These are phyloP conservation scores for Adansonia madagascariensis DNA, from an alignment of 441 rosid species.

Conservation along the genomic window DNA sequence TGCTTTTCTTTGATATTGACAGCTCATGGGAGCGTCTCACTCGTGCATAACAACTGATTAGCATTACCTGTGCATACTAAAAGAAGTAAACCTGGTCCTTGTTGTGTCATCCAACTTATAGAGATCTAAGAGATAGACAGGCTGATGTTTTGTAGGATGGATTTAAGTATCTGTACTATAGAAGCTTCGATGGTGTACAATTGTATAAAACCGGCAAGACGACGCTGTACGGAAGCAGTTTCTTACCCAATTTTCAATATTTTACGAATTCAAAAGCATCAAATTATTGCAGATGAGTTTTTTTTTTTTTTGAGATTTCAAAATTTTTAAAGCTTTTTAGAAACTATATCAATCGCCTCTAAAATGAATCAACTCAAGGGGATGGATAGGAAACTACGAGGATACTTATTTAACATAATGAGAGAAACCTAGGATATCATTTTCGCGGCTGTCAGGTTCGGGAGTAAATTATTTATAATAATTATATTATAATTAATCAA, in stretches of 20 bases:
- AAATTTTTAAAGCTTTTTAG: background rate
- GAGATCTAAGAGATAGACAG: slow-evolving; percentile 6
- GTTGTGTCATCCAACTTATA: background rate
- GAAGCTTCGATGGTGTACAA: slow-evolving; percentile 25
- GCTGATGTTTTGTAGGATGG: slow-evolving; percentile 24
- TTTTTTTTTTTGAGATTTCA: background rate
- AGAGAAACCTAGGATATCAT: background rate
- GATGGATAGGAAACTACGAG: background rate
- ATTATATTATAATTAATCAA: no score
- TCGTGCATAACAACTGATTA: slow-evolving; percentile 31
- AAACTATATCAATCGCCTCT: no score
- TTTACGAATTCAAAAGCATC: background rate
- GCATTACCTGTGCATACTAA: slow-evolving; percentile 24
- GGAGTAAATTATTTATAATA: no score
- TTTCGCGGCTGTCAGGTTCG: background rate
- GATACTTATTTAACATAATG: background rate
- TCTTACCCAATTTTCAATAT: background rate
- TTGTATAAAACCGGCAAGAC: slow-evolving; percentile 33
- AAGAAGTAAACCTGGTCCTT: slow-evolving; percentile 4
- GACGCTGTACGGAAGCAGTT: slow-evolving; percentile 29
- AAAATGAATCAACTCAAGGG: no score
- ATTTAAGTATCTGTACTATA: slow-evolving; percentile 10
- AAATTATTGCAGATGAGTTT: background rate
- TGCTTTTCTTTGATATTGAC: slow-evolving; percentile 59
- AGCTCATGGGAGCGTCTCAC: slow-evolving; percentile 54